phyloP scores from a whole-genome alignment of 441 rosid genomes.

The Melastoma candidum region DNA sequence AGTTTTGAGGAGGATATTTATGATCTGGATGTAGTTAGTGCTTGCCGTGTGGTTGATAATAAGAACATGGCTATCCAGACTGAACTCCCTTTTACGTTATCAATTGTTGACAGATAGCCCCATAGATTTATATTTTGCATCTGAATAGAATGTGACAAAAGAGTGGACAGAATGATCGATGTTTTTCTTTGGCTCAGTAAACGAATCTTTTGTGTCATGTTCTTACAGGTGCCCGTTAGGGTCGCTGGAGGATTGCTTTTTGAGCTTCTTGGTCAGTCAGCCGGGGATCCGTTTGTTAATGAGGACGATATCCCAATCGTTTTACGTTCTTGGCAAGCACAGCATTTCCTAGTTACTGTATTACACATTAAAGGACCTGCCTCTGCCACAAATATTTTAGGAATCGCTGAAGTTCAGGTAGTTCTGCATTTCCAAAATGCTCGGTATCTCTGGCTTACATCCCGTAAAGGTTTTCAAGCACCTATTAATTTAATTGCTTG shows the following conservation, averaged over 20 bases:
- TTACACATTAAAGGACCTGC: constrained; percentile 67
- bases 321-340: constrained; percentile 92
- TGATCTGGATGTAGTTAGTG: too few relatives aligned
- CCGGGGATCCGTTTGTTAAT: constrained; percentile 75
- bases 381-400: constrained; percentile 46
- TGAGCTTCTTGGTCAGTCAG: constrained; percentile 96
- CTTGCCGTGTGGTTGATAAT: too few relatives aligned
- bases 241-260: constrained; percentile 94
- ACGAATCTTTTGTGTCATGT: too few relatives aligned
- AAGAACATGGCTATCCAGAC: too few relatives aligned
- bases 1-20: too few relatives aligned
- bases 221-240: constrained; percentile 78
- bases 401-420: constrained; percentile 93
- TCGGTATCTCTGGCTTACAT: constrained; percentile 1
- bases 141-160: too few relatives aligned
- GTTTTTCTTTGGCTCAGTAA: too few relatives aligned
- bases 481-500: neutral
- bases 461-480: constrained; percentile 6
- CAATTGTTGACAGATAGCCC: too few relatives aligned
- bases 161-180: too few relatives aligned
- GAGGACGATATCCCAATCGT: constrained; percentile 95
- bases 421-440: constrained; percentile 14
- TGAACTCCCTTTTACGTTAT: too few relatives aligned
- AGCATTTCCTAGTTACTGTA: constrained; percentile 69
- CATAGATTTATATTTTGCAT: too few relatives aligned